Percentiles rank a stretch among this genome's conserved stretches.
These are phyloP conservation scores for Nicotiana knightiana DNA, from an alignment of 257 asterid species.

Conservation along the genomic window DNA sequence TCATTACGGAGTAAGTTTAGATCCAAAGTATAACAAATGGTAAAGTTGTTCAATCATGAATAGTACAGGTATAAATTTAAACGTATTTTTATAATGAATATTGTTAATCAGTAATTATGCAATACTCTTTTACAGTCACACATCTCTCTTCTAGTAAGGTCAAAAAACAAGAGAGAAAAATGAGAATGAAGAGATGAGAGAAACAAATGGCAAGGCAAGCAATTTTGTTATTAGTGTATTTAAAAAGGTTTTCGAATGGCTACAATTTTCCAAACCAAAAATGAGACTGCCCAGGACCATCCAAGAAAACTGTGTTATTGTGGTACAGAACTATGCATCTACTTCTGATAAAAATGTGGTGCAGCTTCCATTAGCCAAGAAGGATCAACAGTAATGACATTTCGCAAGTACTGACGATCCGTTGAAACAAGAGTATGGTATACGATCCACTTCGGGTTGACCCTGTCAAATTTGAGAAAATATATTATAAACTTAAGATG, in stretches of 20 bases:
- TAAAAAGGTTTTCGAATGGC: background rate
- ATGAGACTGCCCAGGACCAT: background rate
- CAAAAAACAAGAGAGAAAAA: too few relatives aligned
- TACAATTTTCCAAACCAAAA: background rate
- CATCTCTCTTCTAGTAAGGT: too few relatives aligned
- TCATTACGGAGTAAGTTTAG: too few relatives aligned
- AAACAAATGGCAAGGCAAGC: too few relatives aligned
- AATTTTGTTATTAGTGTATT: background rate
- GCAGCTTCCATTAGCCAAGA: slow-evolving; percentile 88
- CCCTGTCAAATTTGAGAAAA: slow-evolving; percentile 39
- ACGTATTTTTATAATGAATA: too few relatives aligned
- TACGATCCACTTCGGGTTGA: slow-evolving; percentile 85
- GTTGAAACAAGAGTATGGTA: slow-evolving; percentile 88
- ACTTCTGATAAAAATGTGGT: slow-evolving; percentile 81
- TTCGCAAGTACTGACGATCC: slow-evolving; percentile 92
- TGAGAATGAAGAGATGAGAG: too few relatives aligned
- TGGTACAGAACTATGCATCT: slow-evolving; percentile 36
- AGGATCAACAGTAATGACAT: slow-evolving; percentile 79
- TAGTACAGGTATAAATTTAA: too few relatives aligned
- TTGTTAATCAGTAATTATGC: too few relatives aligned
- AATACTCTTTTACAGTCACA: too few relatives aligned
- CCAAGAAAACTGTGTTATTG: slow-evolving; percentile 20
- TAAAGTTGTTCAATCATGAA: too few relatives aligned
- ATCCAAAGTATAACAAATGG: too few relatives aligned
- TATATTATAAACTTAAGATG: background rate